Evolutionary conservation across 805 yeast species (phyloP).

Genomic region (Candida hungchunana): DNA sequence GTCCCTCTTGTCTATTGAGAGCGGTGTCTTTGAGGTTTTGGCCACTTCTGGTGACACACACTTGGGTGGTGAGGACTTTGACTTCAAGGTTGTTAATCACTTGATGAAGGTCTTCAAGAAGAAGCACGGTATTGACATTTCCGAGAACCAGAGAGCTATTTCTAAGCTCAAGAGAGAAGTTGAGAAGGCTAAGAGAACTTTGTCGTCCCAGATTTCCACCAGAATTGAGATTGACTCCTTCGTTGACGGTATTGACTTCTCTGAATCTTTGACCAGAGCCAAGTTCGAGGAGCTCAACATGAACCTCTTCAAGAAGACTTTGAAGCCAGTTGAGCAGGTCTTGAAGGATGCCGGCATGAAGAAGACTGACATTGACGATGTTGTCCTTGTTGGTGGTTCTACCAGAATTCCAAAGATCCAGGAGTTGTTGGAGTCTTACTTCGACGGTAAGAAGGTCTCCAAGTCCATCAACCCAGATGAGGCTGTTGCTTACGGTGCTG

Average conservation of each 20-base stretch:
- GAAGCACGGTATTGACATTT: constrained; percentile 83
- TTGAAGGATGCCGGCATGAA: constrained; percentile 88
- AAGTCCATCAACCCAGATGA: constrained; percentile 99
- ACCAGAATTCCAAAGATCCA: constrained; percentile 99
- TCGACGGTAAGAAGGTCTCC: constrained; percentile 92
- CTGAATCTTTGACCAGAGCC: constrained; percentile 94
- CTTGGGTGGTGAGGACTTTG: constrained; percentile 97
- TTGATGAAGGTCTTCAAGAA: constrained; percentile 85
- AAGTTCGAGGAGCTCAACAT: constrained; percentile 95
- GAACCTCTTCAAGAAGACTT: constrained; percentile 88
- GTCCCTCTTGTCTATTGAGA: constrained; percentile 79
- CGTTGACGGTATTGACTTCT: constrained; percentile 91
- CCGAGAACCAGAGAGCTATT: constrained; percentile 78
- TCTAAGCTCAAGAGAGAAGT: constrained; percentile 96
- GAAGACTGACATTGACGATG: constrained; percentile 86
- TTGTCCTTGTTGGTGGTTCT: constrained; percentile 98
- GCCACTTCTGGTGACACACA: constrained; percentile 97
- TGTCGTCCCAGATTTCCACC: constrained; percentile 92
- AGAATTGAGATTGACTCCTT: constrained; percentile 95
- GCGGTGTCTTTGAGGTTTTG: constrained; percentile 88
- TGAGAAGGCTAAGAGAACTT: constrained; percentile 96
- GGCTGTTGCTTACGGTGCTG: constrained; percentile 99
- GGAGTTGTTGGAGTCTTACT: constrained; percentile 83
- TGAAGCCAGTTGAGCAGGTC: constrained; percentile 95
- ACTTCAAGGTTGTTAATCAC: constrained; percentile 82